Conservation (phyloP, 495 filamentous ascomycete genomes). For the Xylaria sp. region DNA sequence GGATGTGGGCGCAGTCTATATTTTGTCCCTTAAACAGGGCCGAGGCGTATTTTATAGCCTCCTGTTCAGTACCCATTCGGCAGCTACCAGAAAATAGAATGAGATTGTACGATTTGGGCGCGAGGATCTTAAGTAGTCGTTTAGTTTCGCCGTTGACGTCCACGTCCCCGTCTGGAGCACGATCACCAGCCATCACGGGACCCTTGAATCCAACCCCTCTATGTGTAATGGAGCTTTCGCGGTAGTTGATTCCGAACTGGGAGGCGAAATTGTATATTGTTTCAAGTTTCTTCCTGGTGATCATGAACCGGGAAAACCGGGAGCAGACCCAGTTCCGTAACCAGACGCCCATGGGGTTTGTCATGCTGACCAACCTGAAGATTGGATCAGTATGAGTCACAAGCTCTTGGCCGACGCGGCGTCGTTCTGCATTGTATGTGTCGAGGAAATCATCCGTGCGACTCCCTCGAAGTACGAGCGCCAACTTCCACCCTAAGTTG, state of each 20-base stretch:
- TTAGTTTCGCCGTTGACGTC: slow-evolving; percentile 1
- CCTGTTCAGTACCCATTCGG: background rate
- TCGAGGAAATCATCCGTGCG: slow-evolving; percentile 32
- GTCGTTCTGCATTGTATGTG: slow-evolving; percentile 27
- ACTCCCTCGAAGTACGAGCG: slow-evolving; percentile 50
- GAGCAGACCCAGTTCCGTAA: background rate
- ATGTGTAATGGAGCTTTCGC: slow-evolving; percentile 39
- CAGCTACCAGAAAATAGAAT: slow-evolving; percentile 1
- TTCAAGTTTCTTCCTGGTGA: background rate
- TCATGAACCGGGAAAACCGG: background rate
- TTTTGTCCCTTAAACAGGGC: background rate
- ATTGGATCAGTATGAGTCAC: background rate
- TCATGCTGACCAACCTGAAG: slow-evolving; percentile 9
- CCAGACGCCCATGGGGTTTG: background rate
- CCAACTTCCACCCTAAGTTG: slow-evolving; percentile 80
- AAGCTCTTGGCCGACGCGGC: background rate
- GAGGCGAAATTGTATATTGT: slow-evolving; percentile 40
- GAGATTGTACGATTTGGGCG: background rate
- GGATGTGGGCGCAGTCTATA: background rate
- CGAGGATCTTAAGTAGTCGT: slow-evolving; percentile 2
- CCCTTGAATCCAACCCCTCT: slow-evolving; percentile 33
- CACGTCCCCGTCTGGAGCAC: slow-evolving; percentile 41
- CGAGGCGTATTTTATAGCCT: background rate
- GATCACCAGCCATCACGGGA: slow-evolving; percentile 40
- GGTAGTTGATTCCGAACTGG: slow-evolving; percentile 46